Base-by-base conservation (phyloP, 1,284 basidiomycete species). In the Trametes hirsuta region DNA sequence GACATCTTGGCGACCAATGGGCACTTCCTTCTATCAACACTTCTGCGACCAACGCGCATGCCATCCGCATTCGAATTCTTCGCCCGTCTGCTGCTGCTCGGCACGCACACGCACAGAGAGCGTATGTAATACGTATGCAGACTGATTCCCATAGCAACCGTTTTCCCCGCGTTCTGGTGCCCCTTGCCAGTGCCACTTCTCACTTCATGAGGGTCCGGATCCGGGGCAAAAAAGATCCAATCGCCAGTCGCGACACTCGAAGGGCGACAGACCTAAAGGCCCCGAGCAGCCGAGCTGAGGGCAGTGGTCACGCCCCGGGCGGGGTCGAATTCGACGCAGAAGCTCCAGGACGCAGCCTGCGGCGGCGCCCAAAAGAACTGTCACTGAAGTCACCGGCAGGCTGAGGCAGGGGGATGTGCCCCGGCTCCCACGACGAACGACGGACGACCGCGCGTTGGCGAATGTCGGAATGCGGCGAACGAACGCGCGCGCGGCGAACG, bases 61-160 rank as follows among this genome's bases (percentile, higher is more conserved):
- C 18, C 18, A 18, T 18, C 18, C 18, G 18, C n/a, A 30, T 34
- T 40, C 21, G 22, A 36, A 12, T n/a, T n/a, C 40, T 25, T n/a
- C 40, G 39, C 39, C 18, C 18, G 18, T 18, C 18, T 18, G 18
- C 18, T 18, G 18, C 18, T 18, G 18, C 18, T 18, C 18, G 18
- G 18, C 18, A 18, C 18, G 18, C 18, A 18, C 18, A 18, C 18
- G 18, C 18, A 18, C 18, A 18, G 18, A 18, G 18, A 18, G 18
- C 18, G 18, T n/a, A n/a, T n/a, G n/a, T 18, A 18, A 18, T 6
- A 34, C 42, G 52, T 25, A 45, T 41, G 44, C 15, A 22, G 18
- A 21, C 56, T 44, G 36, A 58, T 58, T 52, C 18, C 56, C 56
- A 58, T 58, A 47, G 56, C 56, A 52, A 58, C 56, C 36, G 15